Percentiles rank a stretch among this genome's conserved stretches.
These are phyloP conservation scores for Lepiota brunneoincarnata DNA, from an alignment of 768 basidiomycete genomes.

Conservation along the genomic window DNA sequence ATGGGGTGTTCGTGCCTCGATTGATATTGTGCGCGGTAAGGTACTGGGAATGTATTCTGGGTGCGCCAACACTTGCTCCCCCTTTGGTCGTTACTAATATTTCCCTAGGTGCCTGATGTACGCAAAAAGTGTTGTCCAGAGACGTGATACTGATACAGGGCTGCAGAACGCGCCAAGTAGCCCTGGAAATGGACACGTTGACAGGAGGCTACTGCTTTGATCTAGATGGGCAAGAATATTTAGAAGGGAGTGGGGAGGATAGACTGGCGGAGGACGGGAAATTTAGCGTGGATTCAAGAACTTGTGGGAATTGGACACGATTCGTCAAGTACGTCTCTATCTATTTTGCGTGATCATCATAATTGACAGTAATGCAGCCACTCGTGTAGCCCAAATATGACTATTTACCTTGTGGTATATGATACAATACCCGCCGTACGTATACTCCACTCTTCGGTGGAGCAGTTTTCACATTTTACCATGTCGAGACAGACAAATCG, in stretches of 20 bases:
- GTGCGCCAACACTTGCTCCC: constrained; percentile 29
- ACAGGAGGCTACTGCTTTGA: constrained; percentile 56
- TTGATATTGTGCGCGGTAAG: constrained; percentile 45
- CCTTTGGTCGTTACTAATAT: background rate
- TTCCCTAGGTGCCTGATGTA: constrained; percentile 6
- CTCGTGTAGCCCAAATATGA: constrained; percentile 61
- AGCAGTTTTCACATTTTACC: background rate
- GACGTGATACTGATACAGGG: background rate
- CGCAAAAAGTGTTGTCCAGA: background rate
- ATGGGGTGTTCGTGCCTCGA: constrained; percentile 61
- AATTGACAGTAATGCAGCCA: constrained; percentile 41
- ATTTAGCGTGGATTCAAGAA: constrained; percentile 57
- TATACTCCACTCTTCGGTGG: background rate
- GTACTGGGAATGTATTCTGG: constrained; percentile 71
- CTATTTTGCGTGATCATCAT: background rate
- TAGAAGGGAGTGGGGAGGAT: constrained; percentile 24
- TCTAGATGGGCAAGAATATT: constrained; percentile 54
- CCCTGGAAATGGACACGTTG: constrained; percentile 32
- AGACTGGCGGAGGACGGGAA: constrained; percentile 24
- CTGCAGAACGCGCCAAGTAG: constrained; percentile 41
- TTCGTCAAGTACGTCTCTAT: constrained; percentile 59
- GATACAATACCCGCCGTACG: constrained; percentile 57
- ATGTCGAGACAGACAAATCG: constrained; percentile 43
- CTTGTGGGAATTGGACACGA: constrained; percentile 68
- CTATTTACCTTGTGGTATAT: constrained; percentile 57